A percentile compares a stretch with the other conserved stretches of the same genome.
Evolutionary conservation across 2,329 filamentous ascomycete genomes (phyloP).

Genomic region (Myriosclerotinia curreyana): DNA sequence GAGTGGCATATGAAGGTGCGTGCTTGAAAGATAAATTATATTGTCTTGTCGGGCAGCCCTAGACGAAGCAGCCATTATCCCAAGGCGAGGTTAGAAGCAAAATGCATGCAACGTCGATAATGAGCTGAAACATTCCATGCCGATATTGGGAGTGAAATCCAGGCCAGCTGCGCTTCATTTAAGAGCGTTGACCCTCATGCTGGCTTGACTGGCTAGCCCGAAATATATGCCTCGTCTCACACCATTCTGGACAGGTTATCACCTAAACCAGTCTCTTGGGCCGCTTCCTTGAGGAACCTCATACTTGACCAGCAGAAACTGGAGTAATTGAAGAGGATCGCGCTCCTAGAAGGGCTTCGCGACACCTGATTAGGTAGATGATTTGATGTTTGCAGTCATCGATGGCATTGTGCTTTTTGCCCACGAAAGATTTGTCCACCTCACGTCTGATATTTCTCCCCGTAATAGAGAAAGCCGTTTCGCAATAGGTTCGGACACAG

Average conservation of each 20-base stretch:
- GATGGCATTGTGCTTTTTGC: slow-evolving; percentile 16
- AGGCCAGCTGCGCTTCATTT: background rate
- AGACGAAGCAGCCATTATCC: background rate
- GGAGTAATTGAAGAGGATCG: background rate
- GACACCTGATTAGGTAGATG: slow-evolving; percentile 6
- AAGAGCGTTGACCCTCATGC: background rate
- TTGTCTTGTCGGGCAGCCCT: background rate
- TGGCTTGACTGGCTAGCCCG: background rate
- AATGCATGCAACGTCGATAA: background rate
- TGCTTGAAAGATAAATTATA: background rate
- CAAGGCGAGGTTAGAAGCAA: background rate
- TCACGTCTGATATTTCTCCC: slow-evolving; percentile 11
- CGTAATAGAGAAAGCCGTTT: slow-evolving; percentile 8
- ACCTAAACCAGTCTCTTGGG: background rate
- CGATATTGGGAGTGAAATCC: background rate
- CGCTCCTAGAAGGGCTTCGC: background rate
- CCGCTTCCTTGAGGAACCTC: background rate
- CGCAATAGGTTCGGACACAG: slow-evolving; percentile 8
- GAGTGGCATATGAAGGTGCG: too few species aligned
- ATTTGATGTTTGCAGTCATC: slow-evolving; percentile 17
- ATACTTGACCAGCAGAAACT: background rate
- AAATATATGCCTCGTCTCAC: background rate
- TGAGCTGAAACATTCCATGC: background rate
- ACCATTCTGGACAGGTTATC: slow-evolving; percentile 5
- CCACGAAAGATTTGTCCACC: background rate